Percentiles rank a stretch among this genome's conserved stretches.
phyloP scores from a whole-genome alignment of 2,329 filamentous ascomycete genomes.

The Sarocladiaceae sp. region DNA sequence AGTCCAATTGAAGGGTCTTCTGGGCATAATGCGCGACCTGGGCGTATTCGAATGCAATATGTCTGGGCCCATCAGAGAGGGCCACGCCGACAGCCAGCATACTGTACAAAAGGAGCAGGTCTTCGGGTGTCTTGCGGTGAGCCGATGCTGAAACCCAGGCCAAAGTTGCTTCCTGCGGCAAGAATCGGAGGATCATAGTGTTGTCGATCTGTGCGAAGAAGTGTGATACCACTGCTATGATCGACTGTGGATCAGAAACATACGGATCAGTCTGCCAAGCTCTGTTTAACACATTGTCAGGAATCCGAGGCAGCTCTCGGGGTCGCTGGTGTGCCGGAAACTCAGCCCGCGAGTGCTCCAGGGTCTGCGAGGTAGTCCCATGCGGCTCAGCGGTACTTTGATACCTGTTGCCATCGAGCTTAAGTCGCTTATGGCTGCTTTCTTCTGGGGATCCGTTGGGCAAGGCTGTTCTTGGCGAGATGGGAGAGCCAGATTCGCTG shows the following conservation, averaged over 20 bases:
- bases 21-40: conserved; percentile 55
- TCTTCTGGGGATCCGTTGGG: conserved; percentile 27
- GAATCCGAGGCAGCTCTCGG: conserved; percentile 41
- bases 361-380: conserved; percentile 32
- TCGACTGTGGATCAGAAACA: conserved; percentile 36
- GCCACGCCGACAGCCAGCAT: conserved; percentile 34
- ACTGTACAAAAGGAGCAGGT: conserved; percentile 43
- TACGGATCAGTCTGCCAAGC: conserved; percentile 49
- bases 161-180: conserved; percentile 35
- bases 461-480: conserved; percentile 41
- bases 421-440: conserved; percentile 43
- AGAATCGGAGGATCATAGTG: conserved; percentile 36
- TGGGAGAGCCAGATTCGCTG: conserved; percentile 42
- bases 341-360: conserved; percentile 32
- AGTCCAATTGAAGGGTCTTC: conserved; percentile 21
- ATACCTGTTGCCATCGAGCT: conserved; percentile 26
- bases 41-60: conserved; percentile 35
- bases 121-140: conserved; percentile 35
- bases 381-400: conserved; percentile 20
- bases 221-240: conserved; percentile 32
- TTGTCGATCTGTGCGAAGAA: conserved; percentile 39
- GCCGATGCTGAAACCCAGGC: conserved; percentile 30
- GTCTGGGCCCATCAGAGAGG: conserved; percentile 32
- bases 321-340: conserved; percentile 30
- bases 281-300: conserved; percentile 43